Base-by-base conservation (phyloP, 768 basidiomycete genomes). In the Paxillus ammoniavirescens region DNA sequence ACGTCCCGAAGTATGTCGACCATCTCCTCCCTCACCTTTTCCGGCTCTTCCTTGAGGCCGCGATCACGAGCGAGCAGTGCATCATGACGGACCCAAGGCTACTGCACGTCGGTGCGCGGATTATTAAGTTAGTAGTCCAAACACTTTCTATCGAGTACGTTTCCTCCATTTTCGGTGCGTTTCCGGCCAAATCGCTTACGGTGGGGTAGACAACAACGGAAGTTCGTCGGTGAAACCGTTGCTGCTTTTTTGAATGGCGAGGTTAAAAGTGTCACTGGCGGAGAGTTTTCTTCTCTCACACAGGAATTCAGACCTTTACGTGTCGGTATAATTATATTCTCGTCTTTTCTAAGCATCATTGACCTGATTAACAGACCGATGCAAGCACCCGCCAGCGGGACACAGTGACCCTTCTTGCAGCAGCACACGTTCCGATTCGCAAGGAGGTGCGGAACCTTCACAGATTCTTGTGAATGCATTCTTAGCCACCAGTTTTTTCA, bases 1-100 rank as follows among this genome's bases (percentile, higher is more conserved):
- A 98, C 64, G 77, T 98, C 15, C 71, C 80, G 0, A 92, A 89
- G 69, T 93, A 93, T 63, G 77, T 87, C 35, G 91, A 97, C 58
- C 76, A 77, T 17, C 73, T 98, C 1, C 78, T 94, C 2, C 83
- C 88, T 14, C 74, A 80, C 28, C 62, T 98, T 4, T 91, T 84
- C 61, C 82, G 83, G 47, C 67, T 96, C 30, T 78, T 82, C 50
- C 63, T 84, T n/a, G 64, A 67, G 36, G 75, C 76, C 10, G 71
- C 78, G 1, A 53, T 73, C 13, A 50, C 56, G 40, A 61, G 57
- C 30, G 55, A 59, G 40, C 57, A 59, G 15, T 57, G 56, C 8
- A 70, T 76, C 5, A 36, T 66, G 17, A 31, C 64, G n/a, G 78
- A 84, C 58, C 61, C 73, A 9, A 73, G 65, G 26, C 21, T 70